Conservation (phyloP, 148 eudicot species). For the Nyssa sinensis region DNA sequence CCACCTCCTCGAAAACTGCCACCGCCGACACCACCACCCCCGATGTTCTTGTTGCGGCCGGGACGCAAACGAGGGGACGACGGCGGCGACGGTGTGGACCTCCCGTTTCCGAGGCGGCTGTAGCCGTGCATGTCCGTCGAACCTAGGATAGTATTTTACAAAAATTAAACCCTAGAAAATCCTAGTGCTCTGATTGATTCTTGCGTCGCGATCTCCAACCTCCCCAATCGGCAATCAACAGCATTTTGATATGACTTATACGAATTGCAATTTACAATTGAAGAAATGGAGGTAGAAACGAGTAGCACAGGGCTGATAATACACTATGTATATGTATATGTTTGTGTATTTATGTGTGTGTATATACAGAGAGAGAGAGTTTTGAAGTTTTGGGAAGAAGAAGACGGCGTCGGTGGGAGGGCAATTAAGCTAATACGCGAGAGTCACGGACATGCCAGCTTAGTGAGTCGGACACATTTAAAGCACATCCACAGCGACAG, state of each 20-base stretch:
- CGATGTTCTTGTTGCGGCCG: constrained; percentile 35
- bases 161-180: not conserved
- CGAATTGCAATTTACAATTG: no score
- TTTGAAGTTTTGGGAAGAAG: not conserved
- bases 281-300: not conserved
- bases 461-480: no score
- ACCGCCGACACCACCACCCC: constrained; percentile 20
- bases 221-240: not conserved
- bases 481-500: no score
- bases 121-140: constrained; percentile 55
- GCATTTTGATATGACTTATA: not conserved
- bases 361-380: not conserved
- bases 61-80: constrained; percentile 45
- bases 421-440: not conserved
- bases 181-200: not conserved
- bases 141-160: not conserved
- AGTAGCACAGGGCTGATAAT: not conserved
- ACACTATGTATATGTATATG: not conserved
- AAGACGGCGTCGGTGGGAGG: not conserved
- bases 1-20: constrained; percentile 24
- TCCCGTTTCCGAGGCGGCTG: constrained; percentile 49
- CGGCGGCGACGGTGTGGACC: constrained; percentile 39
- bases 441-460: not conserved
- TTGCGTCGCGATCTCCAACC: not conserved
- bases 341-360: not conserved